Conservation (phyloP, 306 rosid genomes). For the Alnus glutinosa region DNA sequence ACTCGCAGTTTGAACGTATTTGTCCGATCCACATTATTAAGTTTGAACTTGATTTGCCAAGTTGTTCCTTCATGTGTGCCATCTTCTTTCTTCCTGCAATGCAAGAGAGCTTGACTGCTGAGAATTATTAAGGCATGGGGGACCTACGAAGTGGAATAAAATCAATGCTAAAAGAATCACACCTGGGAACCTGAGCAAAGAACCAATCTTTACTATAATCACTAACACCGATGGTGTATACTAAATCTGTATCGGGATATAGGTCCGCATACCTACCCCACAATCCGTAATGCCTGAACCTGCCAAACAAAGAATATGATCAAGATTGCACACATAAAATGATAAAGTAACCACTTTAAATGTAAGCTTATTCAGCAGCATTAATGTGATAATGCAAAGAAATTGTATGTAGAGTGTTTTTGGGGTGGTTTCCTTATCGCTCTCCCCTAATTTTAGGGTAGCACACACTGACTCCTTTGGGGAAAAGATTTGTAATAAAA, state of each 20-base stretch:
- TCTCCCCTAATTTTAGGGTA: neutral
- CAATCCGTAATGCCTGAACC: slow-evolving; percentile 89
- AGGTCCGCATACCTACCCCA: slow-evolving; percentile 91
- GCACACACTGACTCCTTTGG: neutral
- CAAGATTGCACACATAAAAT: neutral
- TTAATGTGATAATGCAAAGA: no score
- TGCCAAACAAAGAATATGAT: slow-evolving; percentile 14
- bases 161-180: neutral
- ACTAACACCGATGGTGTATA: slow-evolving; percentile 65
- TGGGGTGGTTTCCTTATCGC: neutral
- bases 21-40: slow-evolving; percentile 42
- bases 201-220: slow-evolving; percentile 86
- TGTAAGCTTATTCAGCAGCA: neutral
- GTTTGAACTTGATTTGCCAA: slow-evolving; percentile 83
- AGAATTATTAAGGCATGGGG: neutral
- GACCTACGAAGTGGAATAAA: neutral
- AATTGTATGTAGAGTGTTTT: neutral
- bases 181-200: slow-evolving; percentile 93
- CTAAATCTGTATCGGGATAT: slow-evolving; percentile 68
- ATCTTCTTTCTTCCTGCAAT: slow-evolving; percentile 61
- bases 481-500: neutral
- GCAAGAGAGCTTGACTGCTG: neutral
- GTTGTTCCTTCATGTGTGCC: slow-evolving; percentile 82
- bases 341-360: neutral
- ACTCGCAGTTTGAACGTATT: slow-evolving; percentile 62